Percentiles rank a stretch among this genome's conserved stretches.
These are phyloP conservation scores for Yamadazyma dendronema DNA, from an alignment of 1,139 yeast genomes.

Conservation along the genomic window DNA sequence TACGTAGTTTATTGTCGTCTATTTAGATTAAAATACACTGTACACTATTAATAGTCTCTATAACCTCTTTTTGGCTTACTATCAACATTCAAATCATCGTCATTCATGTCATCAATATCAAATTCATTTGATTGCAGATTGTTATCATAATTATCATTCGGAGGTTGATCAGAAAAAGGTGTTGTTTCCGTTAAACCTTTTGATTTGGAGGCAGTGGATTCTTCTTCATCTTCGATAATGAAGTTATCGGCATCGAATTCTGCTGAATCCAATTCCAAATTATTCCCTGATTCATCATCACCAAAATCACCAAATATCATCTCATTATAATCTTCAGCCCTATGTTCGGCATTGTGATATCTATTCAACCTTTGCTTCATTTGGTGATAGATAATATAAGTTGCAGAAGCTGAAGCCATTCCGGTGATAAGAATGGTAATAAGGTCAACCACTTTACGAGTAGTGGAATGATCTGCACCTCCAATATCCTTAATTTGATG, in stretches of 20 bases:
- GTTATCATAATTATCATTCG: background rate
- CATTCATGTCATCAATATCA: background rate
- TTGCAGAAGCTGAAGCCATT: slow-evolving; percentile 56
- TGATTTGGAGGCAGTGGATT: background rate
- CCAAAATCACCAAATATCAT: slow-evolving; percentile 44
- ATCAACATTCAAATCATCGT: background rate
- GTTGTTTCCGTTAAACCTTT: background rate
- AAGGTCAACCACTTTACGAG: slow-evolving; percentile 59
- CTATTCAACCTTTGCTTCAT: slow-evolving; percentile 45
- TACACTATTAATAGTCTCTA: slow-evolving; percentile 3
- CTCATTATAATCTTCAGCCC: slow-evolving; percentile 21
- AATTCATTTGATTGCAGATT: too few species aligned
- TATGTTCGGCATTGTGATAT: slow-evolving; percentile 21
- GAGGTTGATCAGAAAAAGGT: background rate
- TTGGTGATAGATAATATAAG: slow-evolving; percentile 68
- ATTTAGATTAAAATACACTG: slow-evolving; percentile 1
- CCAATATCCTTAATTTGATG: slow-evolving; percentile 72
- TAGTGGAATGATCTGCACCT: slow-evolving; percentile 46
- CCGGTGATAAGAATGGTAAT: slow-evolving; percentile 61
- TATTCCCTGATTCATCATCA: slow-evolving; percentile 22
- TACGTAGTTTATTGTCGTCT: background rate
- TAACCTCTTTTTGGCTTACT: slow-evolving; percentile 1
- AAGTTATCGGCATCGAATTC: slow-evolving; percentile 21
- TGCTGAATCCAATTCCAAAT: slow-evolving; percentile 25
- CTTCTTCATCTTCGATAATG: slow-evolving; percentile 32